phyloP scores from a whole-genome alignment of 768 basidiomycete genomes.

The Russula ochroleuca region DNA sequence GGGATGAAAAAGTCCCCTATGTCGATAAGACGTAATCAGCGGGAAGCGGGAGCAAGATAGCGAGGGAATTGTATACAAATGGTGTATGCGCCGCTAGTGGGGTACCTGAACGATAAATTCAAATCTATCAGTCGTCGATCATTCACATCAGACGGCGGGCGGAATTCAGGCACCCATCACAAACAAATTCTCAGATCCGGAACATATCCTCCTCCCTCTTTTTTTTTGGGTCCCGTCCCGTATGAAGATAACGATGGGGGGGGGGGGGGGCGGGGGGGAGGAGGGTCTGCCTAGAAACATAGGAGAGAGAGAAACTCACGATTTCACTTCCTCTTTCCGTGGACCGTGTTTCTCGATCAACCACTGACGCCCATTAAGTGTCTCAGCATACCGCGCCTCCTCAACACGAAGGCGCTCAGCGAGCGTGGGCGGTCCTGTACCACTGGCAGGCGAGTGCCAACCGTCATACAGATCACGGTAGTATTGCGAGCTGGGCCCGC shows the following conservation, averaged over 20 bases:
- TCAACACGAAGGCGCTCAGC: background rate
- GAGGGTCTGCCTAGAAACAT: background rate
- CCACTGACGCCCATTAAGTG: background rate
- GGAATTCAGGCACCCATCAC: background rate
- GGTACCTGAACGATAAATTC: slow-evolving; percentile 7
- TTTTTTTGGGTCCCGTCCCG: background rate
- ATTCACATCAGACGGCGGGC: background rate
- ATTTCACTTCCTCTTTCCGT: background rate
- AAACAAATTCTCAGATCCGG: background rate
- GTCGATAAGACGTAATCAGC: background rate
- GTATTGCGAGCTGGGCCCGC: background rate
- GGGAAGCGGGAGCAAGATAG: no score
- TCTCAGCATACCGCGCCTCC: slow-evolving; percentile 5
- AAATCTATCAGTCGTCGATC: background rate
- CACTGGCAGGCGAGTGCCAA: background rate
- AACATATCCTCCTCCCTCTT: background rate
- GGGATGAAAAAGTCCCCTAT: slow-evolving; percentile 53
- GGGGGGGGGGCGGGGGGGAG: background rate
- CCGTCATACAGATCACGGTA: background rate
- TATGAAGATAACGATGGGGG: background rate
- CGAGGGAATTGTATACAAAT: background rate
- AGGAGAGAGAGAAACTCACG: slow-evolving; percentile 6
- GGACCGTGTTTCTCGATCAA: slow-evolving; percentile 14
- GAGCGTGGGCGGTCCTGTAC: background rate
- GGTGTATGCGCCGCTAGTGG: slow-evolving; percentile 2